Evolutionary conservation across 1,139 yeast genomes (phyloP), one percentile per base, ranked within the genome.

Genomic region (Suhomyces anneliseae): DNA sequence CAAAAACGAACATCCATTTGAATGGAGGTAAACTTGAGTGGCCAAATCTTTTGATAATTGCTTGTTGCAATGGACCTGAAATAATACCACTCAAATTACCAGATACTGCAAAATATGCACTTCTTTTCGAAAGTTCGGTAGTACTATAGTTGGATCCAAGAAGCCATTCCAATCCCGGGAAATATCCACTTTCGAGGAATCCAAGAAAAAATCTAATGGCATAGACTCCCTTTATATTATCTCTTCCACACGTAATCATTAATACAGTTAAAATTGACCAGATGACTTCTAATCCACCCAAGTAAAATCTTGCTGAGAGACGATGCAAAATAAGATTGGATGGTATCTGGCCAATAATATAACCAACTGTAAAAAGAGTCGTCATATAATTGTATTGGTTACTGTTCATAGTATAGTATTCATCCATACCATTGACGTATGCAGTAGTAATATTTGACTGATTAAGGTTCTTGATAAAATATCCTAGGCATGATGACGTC

Each of bases 401-500:
- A n/a, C 71, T 72, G 45, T 65, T 61, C 76, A 83, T 76, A 8
- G 61, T 52, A 52, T 77, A 76, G 52, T 76, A 76, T 51, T 82
- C 84, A 47, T 72, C 67, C 87, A 83, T 81, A 15, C 87, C 87
- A 46, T 81, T 79, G 36, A 81, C 83, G 57, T 79, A 83, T 2
- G 87, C 83, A 8, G 79, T 77, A 34, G 74, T 65, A 12, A 79
- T 59, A 54, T 79, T 79, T 7, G 66, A 58, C 53, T 74, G 80
- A 53, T 79, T 76, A 50, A 79, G 65, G 40, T 69, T 68, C 51
- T 61, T 61, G 50, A 60, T 61, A 44, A 61, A 61, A 51, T 61
- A 60, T 3, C 64, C 64, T 33, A 59, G 47, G 47, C 62, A 60
- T 8, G 64, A 58, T 1, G 64, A 59, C 1, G 54, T 47, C 40